Evolutionary conservation across 768 basidiomycete genomes (phyloP).

Genomic region (Tulasnella calospora): DNA sequence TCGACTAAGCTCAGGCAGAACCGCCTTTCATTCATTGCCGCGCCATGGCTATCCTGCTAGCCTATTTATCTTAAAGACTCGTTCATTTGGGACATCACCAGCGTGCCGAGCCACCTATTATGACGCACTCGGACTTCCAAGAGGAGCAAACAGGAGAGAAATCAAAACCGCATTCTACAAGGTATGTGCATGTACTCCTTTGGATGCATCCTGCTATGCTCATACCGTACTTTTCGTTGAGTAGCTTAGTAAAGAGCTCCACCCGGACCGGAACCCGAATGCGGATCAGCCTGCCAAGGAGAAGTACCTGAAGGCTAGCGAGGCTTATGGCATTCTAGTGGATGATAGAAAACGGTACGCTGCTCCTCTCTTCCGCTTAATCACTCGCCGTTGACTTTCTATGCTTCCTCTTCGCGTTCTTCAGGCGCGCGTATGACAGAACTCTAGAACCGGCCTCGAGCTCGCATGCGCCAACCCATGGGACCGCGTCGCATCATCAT

Average conservation of each 20-base stretch:
- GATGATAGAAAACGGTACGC: conserved; percentile 28
- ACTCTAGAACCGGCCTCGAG: neutral
- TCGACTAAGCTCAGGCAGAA: neutral
- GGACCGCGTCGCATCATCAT: neutral
- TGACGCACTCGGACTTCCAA: conserved; percentile 24
- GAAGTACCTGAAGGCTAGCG: conserved; percentile 25
- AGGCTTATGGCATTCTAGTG: conserved; percentile 28
- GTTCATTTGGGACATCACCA: neutral
- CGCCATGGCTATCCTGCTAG: neutral
- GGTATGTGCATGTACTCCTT: conserved; percentile 11
- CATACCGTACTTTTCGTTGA: neutral
- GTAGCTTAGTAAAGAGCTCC: conserved; percentile 29
- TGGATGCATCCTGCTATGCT: neutral
- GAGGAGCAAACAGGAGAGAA: conserved; percentile 24
- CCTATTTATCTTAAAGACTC: neutral
- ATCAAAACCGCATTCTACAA: conserved; percentile 30
- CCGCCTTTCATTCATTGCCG: neutral
- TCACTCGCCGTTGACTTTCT: neutral
- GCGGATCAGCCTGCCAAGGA: conserved; percentile 21
- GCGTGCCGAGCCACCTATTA: conserved; percentile 26
- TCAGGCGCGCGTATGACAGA: conserved; percentile 29
- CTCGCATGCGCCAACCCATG: neutral
- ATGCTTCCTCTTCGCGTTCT: neutral
- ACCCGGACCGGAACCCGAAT: conserved; percentile 28
- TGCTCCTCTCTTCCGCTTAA: neutral